Percentiles rank a stretch among this genome's conserved stretches.
These are phyloP conservation scores for Ligustrum vulgare DNA, from an alignment of 257 asterid species.

Conservation along the genomic window DNA sequence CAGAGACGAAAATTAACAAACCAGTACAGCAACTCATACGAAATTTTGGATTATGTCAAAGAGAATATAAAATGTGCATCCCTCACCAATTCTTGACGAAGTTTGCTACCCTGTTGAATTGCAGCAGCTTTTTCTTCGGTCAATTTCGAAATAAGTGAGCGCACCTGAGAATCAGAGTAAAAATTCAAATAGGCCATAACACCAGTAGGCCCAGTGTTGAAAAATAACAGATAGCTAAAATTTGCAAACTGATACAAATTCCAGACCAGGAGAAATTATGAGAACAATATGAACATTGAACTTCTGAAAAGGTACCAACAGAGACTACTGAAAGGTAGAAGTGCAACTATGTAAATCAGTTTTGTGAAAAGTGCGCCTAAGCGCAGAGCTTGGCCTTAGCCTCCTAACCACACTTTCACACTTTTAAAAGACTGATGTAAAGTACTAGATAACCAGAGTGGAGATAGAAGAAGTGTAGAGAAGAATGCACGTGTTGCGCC, in stretches of 20 bases:
- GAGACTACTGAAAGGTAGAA: neutral
- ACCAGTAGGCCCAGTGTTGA: no score
- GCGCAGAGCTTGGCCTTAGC: no score
- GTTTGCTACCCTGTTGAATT: slow-evolving; percentile 52
- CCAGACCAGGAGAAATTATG: neutral
- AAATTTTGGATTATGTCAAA: neutral
- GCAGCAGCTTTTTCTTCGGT: slow-evolving; percentile 73
- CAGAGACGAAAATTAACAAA: slow-evolving; percentile 4
- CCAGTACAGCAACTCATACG: neutral
- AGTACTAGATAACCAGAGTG: neutral
- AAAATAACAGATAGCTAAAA: neutral
- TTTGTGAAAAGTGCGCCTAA: no score
- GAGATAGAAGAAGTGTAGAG: no score
- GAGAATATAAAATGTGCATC: slow-evolving; percentile 3
- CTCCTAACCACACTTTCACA: no score
- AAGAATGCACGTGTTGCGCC: neutral
- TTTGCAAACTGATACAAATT: neutral
- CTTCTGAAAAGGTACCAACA: neutral
- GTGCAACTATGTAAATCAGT: no score
- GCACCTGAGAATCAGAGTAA: slow-evolving; percentile 43
- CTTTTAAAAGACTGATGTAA: no score
- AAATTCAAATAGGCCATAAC: neutral
- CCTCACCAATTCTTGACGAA: slow-evolving; percentile 78
- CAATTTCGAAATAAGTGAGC: slow-evolving; percentile 59
- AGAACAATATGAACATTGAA: neutral